A percentile compares a stretch with the other conserved stretches of the same genome.
phyloP scores from a whole-genome alignment of 75 land plant species.

The Adiantum capillusveneris region DNA sequence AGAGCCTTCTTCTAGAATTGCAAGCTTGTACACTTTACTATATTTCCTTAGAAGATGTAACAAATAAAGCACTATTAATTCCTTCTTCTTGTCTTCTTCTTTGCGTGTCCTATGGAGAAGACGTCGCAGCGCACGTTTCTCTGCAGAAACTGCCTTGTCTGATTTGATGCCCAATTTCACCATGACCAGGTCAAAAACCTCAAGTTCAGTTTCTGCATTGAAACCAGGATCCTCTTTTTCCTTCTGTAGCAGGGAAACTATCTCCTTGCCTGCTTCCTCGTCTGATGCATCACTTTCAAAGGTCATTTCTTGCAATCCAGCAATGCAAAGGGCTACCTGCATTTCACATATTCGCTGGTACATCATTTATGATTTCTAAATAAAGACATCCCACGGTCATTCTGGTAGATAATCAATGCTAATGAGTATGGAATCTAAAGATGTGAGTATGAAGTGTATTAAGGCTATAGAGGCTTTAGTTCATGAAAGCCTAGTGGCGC shows the following conservation, averaged over 20 bases:
- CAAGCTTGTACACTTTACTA: conserved; percentile 26
- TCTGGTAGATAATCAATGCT: too few species aligned
- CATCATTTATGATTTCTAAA: too few species aligned
- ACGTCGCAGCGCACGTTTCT: conserved; percentile 55
- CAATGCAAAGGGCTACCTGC: conserved; percentile 54
- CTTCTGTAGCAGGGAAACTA: conserved; percentile 41
- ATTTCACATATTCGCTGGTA: too few species aligned
- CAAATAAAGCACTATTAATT: conserved; percentile 39
- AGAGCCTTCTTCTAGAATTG: conserved; percentile 7
- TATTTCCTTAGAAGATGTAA: conserved; percentile 50
- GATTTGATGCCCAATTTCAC: conserved; percentile 43
- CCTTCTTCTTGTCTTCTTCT: conserved; percentile 42
- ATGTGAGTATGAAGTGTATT: too few species aligned
- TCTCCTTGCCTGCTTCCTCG: conserved; percentile 58
- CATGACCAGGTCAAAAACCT: conserved; percentile 45
- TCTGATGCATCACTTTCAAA: conserved; percentile 56
- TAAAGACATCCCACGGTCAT: too few species aligned
- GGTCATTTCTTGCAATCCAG: conserved; percentile 34
- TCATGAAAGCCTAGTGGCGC: too few species aligned
- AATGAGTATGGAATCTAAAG: too few species aligned
- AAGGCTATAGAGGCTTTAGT: too few species aligned
- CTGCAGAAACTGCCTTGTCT: conserved; percentile 42
- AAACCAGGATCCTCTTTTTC: conserved; percentile 25
- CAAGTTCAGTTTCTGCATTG: conserved; percentile 29
- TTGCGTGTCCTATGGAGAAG: conserved; percentile 41